Conservation (phyloP, 148 eudicot genomes). For the Camellia lanceoleosa region DNA sequence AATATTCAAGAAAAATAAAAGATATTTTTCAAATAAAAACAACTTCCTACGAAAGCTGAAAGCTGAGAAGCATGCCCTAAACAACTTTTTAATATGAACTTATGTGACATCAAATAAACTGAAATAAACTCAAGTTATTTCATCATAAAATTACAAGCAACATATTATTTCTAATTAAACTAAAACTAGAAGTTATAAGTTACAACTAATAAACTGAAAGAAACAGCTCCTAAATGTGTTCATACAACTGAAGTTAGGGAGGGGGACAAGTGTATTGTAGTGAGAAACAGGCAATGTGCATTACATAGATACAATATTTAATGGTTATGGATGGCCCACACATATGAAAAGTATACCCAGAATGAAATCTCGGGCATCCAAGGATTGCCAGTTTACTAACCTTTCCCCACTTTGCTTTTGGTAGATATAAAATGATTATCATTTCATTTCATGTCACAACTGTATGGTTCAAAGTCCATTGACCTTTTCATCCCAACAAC, state of each 20-base stretch:
- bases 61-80: too few species aligned
- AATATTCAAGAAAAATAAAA: too few species aligned
- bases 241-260: not conserved
- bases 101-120: too few species aligned
- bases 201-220: too few species aligned
- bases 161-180: too few species aligned
- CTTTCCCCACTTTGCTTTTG: not conserved
- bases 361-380: conserved; percentile 6
- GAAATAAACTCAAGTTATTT: not conserved
- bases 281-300: conserved; percentile 9
- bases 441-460: conserved; percentile 15
- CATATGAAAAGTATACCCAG: not conserved
- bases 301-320: not conserved
- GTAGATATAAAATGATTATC: conserved; percentile 2
- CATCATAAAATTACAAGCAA: not conserved
- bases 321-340: not conserved
- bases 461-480: conserved; percentile 26
- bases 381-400: conserved; percentile 11
- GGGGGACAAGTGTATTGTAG: not conserved
- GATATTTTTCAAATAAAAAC: too few species aligned
- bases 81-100: too few species aligned
- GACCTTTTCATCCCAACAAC: conserved; percentile 46
- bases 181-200: too few species aligned
- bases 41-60: too few species aligned
- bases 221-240: not conserved